Evolutionary conservation across 2,329 filamentous ascomycete species (phyloP).

Genomic region (Trichophyton benhamiae): DNA sequence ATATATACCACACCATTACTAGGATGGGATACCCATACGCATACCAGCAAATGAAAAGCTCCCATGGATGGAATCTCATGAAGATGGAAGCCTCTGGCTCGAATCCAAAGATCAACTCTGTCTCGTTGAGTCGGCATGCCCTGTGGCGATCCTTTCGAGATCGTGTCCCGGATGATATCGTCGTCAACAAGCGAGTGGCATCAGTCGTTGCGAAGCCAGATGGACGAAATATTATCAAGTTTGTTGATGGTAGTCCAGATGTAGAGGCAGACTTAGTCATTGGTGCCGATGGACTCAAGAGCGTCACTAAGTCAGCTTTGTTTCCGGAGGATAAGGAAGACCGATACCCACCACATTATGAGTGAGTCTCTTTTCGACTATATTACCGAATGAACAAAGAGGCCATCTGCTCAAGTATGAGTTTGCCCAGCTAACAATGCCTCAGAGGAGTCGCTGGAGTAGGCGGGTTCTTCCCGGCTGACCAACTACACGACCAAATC

Average conservation of each 20-base stretch:
- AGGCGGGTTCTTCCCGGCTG: constrained; percentile 33
- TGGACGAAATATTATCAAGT: constrained; percentile 21
- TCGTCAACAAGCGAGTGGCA: constrained; percentile 25
- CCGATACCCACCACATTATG: constrained; percentile 29
- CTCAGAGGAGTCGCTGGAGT: constrained; percentile 33
- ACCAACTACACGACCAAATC: constrained; percentile 20
- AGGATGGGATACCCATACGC: constrained; percentile 24
- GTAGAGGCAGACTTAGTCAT: constrained; percentile 32
- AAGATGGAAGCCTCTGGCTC: constrained; percentile 15
- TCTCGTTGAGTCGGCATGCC: constrained; percentile 28
- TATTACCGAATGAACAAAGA: not conserved
- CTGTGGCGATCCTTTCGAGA: constrained; percentile 28
- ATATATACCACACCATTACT: constrained; percentile 24
- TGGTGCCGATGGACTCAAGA: constrained; percentile 33
- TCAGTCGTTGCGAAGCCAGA: constrained; percentile 19
- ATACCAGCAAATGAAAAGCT: constrained; percentile 24
- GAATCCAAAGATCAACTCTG: constrained; percentile 18
- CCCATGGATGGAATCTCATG: constrained; percentile 25
- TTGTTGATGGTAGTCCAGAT: constrained; percentile 24
- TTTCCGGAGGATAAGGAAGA: constrained; percentile 25
- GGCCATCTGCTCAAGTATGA: not conserved
- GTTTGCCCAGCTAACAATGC: not conserved
- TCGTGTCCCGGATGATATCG: constrained; percentile 24
- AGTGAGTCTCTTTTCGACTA: constrained; percentile 19
- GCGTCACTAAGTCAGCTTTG: constrained; percentile 25